A percentile compares a stretch with the other conserved stretches of the same genome.
These are phyloP conservation scores for Laetiporus sulphureus DNA, from an alignment of 1,284 basidiomycete species.

Conservation along the genomic window DNA sequence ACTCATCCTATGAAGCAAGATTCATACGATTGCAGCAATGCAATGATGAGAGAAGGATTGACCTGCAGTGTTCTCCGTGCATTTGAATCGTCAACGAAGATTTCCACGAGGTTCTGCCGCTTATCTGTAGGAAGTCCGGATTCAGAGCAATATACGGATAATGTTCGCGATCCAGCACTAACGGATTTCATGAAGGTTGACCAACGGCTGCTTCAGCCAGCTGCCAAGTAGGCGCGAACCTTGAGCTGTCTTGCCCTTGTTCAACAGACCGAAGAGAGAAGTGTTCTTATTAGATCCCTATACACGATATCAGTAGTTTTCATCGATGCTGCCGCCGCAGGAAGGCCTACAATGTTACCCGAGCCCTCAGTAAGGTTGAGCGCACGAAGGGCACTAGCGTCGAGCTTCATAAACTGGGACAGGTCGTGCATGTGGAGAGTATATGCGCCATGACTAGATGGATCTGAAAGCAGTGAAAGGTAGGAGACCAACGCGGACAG, in stretches of 20 bases:
- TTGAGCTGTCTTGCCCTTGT: conserved; percentile 96
- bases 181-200: conserved; percentile 93
- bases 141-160: conserved; percentile 1
- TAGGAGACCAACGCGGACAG: conserved; percentile 82
- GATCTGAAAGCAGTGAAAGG: conserved; percentile 78
- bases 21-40: no score
- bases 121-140: conserved; percentile 42
- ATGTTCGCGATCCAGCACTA: conserved; percentile 26
- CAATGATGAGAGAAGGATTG: no score
- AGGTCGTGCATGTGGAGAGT: conserved; percentile 85
- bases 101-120: conserved; percentile 83
- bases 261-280: conserved; percentile 85
- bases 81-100: conserved; percentile 78
- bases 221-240: conserved; percentile 86
- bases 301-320: background rate
- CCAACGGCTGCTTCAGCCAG: conserved; percentile 96
- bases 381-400: conserved; percentile 90
- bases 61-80: conserved; percentile 72
- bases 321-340: background rate
- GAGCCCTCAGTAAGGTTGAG: conserved; percentile 75
- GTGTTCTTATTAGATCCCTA: conserved; percentile 70
- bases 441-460: conserved; percentile 80
- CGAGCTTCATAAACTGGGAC: conserved; percentile 92
- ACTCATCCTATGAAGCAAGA: conserved; percentile 64
- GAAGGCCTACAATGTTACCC: conserved; percentile 19